Evolutionary conservation across 129 eudicot genomes (phyloP).

Genomic region (Flaveria sonorensis): DNA sequence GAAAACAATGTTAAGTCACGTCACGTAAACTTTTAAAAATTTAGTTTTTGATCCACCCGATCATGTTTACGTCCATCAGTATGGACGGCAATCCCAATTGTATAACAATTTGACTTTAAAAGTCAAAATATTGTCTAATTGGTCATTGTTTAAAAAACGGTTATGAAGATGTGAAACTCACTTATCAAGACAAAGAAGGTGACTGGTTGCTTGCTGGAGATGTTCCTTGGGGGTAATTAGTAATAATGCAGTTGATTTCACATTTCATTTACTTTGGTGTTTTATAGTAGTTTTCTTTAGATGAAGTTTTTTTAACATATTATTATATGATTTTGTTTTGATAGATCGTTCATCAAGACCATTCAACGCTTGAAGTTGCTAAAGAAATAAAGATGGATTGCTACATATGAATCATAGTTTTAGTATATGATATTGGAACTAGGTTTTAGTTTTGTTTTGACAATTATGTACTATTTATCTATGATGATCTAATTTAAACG

Average conservation of each 20-base stretch:
- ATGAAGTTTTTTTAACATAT: neutral
- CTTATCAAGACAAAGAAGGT: slow-evolving; percentile 76
- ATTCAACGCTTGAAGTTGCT: slow-evolving; percentile 58
- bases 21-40: no score
- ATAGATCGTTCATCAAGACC: slow-evolving; percentile 56
- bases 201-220: slow-evolving; percentile 86
- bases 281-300: neutral
- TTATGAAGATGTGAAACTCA: slow-evolving; percentile 51
- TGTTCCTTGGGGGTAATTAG: slow-evolving; percentile 70
- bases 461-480: neutral
- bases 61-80: no score
- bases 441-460: slow-evolving; percentile 21
- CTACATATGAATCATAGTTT: slow-evolving; percentile 15
- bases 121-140: slow-evolving; percentile 10
- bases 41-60: no score
- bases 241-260: neutral
- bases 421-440: slow-evolving; percentile 7
- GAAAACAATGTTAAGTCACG: no score
- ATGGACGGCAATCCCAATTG: no score
- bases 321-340: neutral
- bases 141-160: slow-evolving; percentile 33
- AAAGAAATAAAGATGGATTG: slow-evolving; percentile 32
- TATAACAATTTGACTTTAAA: slow-evolving; percentile 11
- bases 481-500: neutral
- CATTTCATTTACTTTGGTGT: neutral